phyloP scores from a whole-genome alignment of 805 yeast genomes.

The Myxozyma geophila region DNA sequence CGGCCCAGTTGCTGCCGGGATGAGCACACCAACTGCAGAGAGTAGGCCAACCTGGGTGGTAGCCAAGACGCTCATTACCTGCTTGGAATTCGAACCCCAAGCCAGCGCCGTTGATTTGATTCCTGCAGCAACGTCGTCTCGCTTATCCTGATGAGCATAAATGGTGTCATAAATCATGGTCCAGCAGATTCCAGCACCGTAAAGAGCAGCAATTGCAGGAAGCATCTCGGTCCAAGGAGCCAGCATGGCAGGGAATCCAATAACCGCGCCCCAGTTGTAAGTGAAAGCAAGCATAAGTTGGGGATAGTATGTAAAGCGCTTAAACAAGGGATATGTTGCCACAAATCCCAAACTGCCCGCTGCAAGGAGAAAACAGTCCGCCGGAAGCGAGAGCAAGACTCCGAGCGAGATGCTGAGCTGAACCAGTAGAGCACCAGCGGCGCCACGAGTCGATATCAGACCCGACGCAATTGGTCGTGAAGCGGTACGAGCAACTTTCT shows the following conservation, averaged over 20 bases:
- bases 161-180: constrained; percentile 94
- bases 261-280: constrained; percentile 91
- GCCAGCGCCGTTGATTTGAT: constrained; percentile 93
- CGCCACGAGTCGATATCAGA: constrained; percentile 70
- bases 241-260: constrained; percentile 97
- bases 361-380: constrained; percentile 80
- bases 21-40: constrained; percentile 67
- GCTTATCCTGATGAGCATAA: constrained; percentile 97
- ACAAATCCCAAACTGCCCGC: constrained; percentile 80
- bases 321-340: constrained; percentile 87
- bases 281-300: constrained; percentile 80
- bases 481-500: constrained; percentile 82
- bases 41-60: constrained; percentile 68
- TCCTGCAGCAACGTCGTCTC: constrained; percentile 85
- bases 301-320: constrained; percentile 94
- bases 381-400: constrained; percentile 72
- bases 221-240: constrained; percentile 42
- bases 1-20: constrained; percentile 77
- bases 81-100: constrained; percentile 84
- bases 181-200: constrained; percentile 81
- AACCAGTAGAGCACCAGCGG: constrained; percentile 68
- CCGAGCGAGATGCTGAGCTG: constrained; percentile 77
- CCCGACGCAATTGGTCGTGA: constrained; percentile 94
- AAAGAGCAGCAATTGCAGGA: constrained; percentile 76
- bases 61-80: constrained; percentile 66